A percentile compares a stretch with the other conserved stretches of the same genome.
Conservation (phyloP, 2,329 filamentous ascomycete species). For the Alternaria postmessia region DNA sequence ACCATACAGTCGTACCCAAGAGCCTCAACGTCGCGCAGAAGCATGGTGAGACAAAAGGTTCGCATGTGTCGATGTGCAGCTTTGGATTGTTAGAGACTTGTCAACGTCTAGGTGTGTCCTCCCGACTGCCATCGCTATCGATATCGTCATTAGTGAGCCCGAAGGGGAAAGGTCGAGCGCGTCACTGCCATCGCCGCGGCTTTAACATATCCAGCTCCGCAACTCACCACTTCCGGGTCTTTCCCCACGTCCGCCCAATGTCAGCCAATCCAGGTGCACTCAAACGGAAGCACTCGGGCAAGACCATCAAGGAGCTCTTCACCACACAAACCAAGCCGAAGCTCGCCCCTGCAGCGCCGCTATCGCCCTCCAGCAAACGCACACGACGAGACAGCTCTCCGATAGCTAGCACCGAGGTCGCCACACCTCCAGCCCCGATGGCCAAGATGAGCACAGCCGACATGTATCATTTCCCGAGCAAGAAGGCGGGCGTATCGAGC, state of each 20-base stretch:
- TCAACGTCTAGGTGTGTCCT: neutral
- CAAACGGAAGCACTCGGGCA: conserved; percentile 49
- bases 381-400: conserved; percentile 38
- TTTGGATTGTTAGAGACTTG: neutral
- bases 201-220: conserved; percentile 27
- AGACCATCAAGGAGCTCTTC: conserved; percentile 48
- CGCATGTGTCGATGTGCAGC: neutral
- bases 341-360: conserved; percentile 30
- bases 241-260: conserved; percentile 38
- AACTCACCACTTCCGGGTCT: conserved; percentile 11
- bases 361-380: conserved; percentile 45
- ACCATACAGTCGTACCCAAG: neutral
- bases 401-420: conserved; percentile 16
- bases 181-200: conserved; percentile 37
- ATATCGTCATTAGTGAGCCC: conserved; percentile 22
- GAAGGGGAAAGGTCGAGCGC: conserved; percentile 31
- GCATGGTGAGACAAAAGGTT: neutral
- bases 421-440: conserved; percentile 17
- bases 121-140: conserved; percentile 10
- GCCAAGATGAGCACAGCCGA: conserved; percentile 42
- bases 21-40: neutral
- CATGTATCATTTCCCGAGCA: conserved; percentile 49
- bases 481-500: conserved; percentile 26
- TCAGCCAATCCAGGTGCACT: conserved; percentile 41
- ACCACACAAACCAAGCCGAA: conserved; percentile 47